Percentiles rank a stretch among this genome's conserved stretches.
phyloP scores from a whole-genome alignment of 805 yeast genomes.

The Blastobotrys peoriensis region DNA sequence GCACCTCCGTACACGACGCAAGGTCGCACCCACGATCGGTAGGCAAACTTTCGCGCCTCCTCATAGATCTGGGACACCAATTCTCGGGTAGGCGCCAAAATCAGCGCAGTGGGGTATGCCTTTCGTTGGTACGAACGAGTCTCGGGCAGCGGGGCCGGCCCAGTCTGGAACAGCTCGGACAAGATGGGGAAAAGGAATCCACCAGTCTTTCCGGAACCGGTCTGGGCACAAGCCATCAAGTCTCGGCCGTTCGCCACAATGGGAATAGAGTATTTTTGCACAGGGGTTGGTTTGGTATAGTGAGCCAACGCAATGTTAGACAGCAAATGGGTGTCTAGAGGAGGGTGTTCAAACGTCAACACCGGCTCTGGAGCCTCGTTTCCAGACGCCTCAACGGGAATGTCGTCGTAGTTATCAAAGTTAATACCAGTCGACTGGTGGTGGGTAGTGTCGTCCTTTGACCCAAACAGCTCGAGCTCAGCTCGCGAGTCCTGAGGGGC shows the following conservation, averaged over 20 bases:
- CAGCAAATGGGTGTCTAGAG: slow-evolving; percentile 77
- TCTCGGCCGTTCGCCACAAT: slow-evolving; percentile 85
- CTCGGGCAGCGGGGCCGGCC: slow-evolving; percentile 66
- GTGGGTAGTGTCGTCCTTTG: slow-evolving; percentile 54
- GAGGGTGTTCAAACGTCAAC: slow-evolving; percentile 81
- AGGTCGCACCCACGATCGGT: slow-evolving; percentile 97
- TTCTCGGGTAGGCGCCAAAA: slow-evolving; percentile 99
- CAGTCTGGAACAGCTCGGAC: slow-evolving; percentile 80
- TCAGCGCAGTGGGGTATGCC: slow-evolving; percentile 90
- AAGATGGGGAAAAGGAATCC: slow-evolving; percentile 98
- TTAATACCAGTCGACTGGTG: slow-evolving; percentile 95
- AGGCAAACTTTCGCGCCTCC: slow-evolving; percentile 90
- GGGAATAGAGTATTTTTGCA: slow-evolving; percentile 89
- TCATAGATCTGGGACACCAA: slow-evolving; percentile 94
- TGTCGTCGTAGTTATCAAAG: slow-evolving; percentile 97
- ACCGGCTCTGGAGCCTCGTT: slow-evolving; percentile 92
- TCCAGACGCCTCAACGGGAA: slow-evolving; percentile 98
- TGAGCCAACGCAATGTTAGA: slow-evolving; percentile 84
- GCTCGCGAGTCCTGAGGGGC: slow-evolving; percentile 62
- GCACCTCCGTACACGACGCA: slow-evolving; percentile 99
- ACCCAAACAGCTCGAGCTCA: slow-evolving; percentile 82
- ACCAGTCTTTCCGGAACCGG: slow-evolving; percentile 99
- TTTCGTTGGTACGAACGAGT: slow-evolving; percentile 45
- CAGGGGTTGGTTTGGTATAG: slow-evolving; percentile 95
- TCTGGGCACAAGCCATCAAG: slow-evolving; percentile 96